phyloP scores from a whole-genome alignment of 352 stramenopile genomes.

The Pythium guiyangense region DNA sequence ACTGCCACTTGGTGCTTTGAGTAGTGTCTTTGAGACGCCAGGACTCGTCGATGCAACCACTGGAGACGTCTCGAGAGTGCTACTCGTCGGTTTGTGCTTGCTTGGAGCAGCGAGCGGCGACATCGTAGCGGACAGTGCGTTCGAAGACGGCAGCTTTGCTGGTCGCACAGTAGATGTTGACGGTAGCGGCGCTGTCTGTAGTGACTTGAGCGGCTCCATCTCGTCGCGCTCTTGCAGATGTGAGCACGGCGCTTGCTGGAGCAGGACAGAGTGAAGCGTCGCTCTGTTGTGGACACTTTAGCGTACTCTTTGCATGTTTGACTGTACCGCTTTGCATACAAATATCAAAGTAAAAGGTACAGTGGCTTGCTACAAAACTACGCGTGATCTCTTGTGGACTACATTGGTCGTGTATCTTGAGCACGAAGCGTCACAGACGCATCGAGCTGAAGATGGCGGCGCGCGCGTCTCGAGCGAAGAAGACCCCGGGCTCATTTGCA shows the following conservation, averaged over 20 bases:
- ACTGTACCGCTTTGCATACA: too few species aligned
- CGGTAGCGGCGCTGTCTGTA: neutral
- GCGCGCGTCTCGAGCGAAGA: constrained; percentile 1
- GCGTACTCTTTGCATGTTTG: too few species aligned
- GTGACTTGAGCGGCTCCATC: constrained; percentile 8
- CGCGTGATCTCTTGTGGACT: too few species aligned
- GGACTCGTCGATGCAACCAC: too few species aligned
- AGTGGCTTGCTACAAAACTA: too few species aligned
- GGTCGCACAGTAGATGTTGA: neutral
- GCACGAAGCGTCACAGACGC: too few species aligned
- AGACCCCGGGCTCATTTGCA: constrained; percentile 4
- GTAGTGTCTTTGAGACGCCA: too few species aligned
- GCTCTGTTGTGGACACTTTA: too few species aligned
- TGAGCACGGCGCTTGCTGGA: constrained; percentile 25
- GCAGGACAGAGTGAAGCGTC: too few species aligned
- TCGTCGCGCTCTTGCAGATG: neutral
- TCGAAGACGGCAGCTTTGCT: neutral
- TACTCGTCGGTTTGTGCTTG: constrained; percentile 4
- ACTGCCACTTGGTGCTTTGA: neutral
- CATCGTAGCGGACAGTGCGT: neutral
- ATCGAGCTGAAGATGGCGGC: neutral
- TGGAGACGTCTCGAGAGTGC: too few species aligned
- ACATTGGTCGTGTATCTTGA: too few species aligned
- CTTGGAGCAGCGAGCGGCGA: constrained; percentile 4
- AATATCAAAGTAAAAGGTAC: too few species aligned